A percentile compares a stretch with the other conserved stretches of the same genome.
These are phyloP conservation scores for Tricholomella constricta DNA, from an alignment of 768 basidiomycete genomes.

Conservation along the genomic window DNA sequence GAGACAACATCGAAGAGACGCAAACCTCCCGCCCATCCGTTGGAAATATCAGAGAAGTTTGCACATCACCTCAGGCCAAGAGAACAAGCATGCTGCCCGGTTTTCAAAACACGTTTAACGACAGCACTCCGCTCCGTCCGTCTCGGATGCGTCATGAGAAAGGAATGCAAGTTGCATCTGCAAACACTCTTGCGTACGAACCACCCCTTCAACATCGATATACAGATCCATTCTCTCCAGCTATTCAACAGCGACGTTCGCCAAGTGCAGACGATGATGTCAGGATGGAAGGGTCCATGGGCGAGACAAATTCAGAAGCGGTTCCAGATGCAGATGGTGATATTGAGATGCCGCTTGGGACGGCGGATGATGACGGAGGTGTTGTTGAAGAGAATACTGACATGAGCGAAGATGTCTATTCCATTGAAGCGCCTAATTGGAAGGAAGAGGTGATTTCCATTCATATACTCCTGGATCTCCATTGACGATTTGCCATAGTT, in stretches of 20 bases:
- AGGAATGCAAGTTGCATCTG: conserved; percentile 19
- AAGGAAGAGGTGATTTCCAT: conserved; percentile 50
- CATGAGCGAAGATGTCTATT: conserved; percentile 28
- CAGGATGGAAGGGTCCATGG: neutral
- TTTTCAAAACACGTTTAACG: conserved; percentile 56
- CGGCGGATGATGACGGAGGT: neutral
- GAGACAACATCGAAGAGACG: conserved; percentile 33
- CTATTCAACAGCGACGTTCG: neutral
- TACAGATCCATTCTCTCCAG: conserved; percentile 9
- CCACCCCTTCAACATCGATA: neutral
- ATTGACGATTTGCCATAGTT: conserved; percentile 40
- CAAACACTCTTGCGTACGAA: neutral
- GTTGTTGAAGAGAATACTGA: conserved; percentile 2
- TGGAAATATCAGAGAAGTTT: conserved; percentile 22
- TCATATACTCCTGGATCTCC: neutral
- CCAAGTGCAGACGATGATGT: neutral
- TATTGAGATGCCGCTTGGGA: conserved; percentile 28
- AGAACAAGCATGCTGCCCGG: conserved; percentile 44
- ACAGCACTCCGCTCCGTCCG: conserved; percentile 38
- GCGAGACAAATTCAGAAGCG: no score
- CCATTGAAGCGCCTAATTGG: conserved; percentile 49
- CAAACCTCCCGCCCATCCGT: conserved; percentile 30
- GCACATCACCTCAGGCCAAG: conserved; percentile 33
- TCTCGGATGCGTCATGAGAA: conserved; percentile 19
- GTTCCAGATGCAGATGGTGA: conserved; percentile 33